Percentiles rank a stretch among this genome's conserved stretches.
These are phyloP conservation scores for Suillus lakei DNA, from an alignment of 768 basidiomycete species.

Conservation along the genomic window DNA sequence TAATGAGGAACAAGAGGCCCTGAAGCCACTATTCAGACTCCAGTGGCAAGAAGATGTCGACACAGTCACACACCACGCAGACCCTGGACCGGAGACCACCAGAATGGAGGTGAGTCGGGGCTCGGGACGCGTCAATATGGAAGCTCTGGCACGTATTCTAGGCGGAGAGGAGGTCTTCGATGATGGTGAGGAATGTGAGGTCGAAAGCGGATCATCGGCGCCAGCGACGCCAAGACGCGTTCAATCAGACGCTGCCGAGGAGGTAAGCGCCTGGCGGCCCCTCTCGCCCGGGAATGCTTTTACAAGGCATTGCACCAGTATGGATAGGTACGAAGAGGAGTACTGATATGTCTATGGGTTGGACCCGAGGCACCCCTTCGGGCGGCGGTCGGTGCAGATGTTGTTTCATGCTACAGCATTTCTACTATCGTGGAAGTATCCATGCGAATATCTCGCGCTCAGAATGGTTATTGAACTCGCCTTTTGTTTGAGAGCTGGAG, in stretches of 20 bases:
- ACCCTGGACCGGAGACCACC: neutral
- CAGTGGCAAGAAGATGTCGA: slow-evolving; percentile 39
- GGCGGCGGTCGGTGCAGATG: neutral
- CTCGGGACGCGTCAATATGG: slow-evolving; percentile 55
- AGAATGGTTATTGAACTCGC: neutral
- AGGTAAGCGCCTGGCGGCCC: slow-evolving; percentile 53
- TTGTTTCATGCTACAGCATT: neutral
- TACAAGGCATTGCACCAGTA: slow-evolving; percentile 17
- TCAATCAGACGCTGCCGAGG: slow-evolving; percentile 34
- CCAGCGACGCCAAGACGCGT: slow-evolving; percentile 15
- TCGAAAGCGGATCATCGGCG: slow-evolving; percentile 21
- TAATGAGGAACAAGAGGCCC: slow-evolving; percentile 52
- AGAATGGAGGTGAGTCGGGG: slow-evolving; percentile 34
- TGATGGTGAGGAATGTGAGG: slow-evolving; percentile 31
- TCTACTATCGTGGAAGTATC: slow-evolving; percentile 1
- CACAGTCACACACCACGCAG: slow-evolving; percentile 29
- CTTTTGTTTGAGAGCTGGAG: neutral
- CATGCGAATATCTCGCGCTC: neutral
- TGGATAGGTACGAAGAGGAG: slow-evolving; percentile 37
- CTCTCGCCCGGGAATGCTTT: slow-evolving; percentile 37
- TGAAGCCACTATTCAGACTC: slow-evolving; percentile 42
- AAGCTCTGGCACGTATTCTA: slow-evolving; percentile 58
- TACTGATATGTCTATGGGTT: slow-evolving; percentile 15
- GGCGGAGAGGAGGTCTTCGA: slow-evolving; percentile 32
- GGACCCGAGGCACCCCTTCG: slow-evolving; percentile 4